phyloP scores from a whole-genome alignment of 257 asterid genomes.

The Pogostemon cablin region DNA sequence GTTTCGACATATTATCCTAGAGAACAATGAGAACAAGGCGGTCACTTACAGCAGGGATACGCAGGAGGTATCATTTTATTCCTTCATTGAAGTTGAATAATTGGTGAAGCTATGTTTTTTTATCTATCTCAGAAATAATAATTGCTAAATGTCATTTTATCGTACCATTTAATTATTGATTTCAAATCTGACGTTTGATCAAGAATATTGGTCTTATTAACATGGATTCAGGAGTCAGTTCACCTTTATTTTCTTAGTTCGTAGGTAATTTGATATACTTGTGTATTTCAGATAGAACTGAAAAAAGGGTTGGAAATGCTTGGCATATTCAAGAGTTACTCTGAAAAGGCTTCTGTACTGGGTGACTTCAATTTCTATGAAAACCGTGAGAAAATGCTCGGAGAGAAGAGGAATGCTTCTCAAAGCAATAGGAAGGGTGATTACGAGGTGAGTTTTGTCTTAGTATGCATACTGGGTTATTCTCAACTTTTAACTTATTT shows the following conservation, averaged over 20 bases:
- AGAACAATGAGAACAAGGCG: conserved; percentile 68
- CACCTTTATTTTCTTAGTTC: too few relatives aligned
- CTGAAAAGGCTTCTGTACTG: conserved; percentile 57
- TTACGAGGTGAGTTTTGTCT: conserved; percentile 39
- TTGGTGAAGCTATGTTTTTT: not conserved
- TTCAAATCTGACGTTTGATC: too few relatives aligned
- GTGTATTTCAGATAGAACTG: conserved; percentile 55
- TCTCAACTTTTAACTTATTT: not conserved
- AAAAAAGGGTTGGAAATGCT: conserved; percentile 83
- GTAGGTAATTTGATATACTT: not conserved
- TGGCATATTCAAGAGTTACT: conserved; percentile 62
- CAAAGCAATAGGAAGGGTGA: conserved; percentile 36
- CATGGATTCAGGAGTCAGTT: too few relatives aligned
- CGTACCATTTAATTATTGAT: too few relatives aligned
- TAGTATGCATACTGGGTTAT: too few relatives aligned
- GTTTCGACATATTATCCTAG: conserved; percentile 67
- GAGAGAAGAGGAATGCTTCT: conserved; percentile 45
- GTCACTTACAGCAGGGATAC: conserved; percentile 84
- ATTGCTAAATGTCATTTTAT: too few relatives aligned
- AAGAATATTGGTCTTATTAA: too few relatives aligned
- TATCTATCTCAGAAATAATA: not conserved
- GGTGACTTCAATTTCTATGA: conserved; percentile 79
- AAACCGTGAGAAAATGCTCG: conserved; percentile 60
- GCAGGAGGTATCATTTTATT: conserved; percentile 63
- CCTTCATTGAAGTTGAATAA: not conserved